Conservation (phyloP, 306 rosid species). For the Malus domestica region ASM211411v1 NC_041789.1:25079001-25079500, state of each 20-base stretch:
- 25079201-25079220: slow-evolving; percentile 4
- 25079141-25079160: neutral
- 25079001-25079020: slow-evolving; percentile 36
- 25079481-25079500: no score
- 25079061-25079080: slow-evolving; percentile 63
- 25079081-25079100: slow-evolving; percentile 27
- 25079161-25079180: neutral
- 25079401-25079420: no score
- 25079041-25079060: slow-evolving; percentile 38
- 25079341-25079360: no score
- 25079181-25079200: neutral
- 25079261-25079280: no score
- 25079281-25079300: no score
- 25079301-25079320: no score
- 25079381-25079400: no score
- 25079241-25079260: neutral
- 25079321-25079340: no score
- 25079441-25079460: no score
- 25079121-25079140: neutral
- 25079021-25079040: slow-evolving; percentile 43
- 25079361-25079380: no score
- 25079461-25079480: no score
- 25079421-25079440: no score
- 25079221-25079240: neutral
- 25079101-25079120: slow-evolving; percentile 17